Percentiles rank a stretch among this genome's conserved stretches.
Evolutionary conservation across 2,329 filamentous ascomycete genomes (phyloP).

Genomic region (Verticillium alfalfae): DNA sequence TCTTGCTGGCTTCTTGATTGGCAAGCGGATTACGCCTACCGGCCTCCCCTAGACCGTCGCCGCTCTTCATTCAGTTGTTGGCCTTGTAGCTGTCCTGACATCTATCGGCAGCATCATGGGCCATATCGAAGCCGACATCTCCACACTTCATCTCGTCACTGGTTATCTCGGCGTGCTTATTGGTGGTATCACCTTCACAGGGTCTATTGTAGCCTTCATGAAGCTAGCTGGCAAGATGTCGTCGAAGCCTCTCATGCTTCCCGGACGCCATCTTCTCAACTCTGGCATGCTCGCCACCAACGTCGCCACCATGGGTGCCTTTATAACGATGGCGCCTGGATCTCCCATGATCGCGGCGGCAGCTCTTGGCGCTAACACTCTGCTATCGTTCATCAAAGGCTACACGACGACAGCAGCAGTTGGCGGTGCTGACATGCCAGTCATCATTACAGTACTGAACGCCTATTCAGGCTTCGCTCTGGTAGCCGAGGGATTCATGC

Average conservation of each 20-base stretch:
- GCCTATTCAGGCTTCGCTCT: conserved; percentile 88
- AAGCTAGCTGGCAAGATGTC: conserved; percentile 82
- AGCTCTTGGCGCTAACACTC: conserved; percentile 70
- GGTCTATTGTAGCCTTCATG: conserved; percentile 82
- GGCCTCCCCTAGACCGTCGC: conserved; percentile 86
- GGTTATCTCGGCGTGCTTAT: conserved; percentile 85
- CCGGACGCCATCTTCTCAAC: conserved; percentile 72
- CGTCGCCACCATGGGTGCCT: conserved; percentile 76
- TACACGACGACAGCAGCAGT: conserved; percentile 85
- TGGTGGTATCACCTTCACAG: conserved; percentile 83
- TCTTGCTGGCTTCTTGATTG: conserved; percentile 63
- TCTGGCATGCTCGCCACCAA: conserved; percentile 69
- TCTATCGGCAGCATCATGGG: conserved; percentile 79
- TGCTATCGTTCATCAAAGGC: conserved; percentile 77
- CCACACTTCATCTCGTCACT: conserved; percentile 77
- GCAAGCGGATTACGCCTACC: conserved; percentile 80
- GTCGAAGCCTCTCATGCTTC: conserved; percentile 67
- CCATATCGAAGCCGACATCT: conserved; percentile 47
- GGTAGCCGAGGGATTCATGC: conserved; percentile 87
- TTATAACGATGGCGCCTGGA: conserved; percentile 75
- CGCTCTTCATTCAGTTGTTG: conserved; percentile 83
- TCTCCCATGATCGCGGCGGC: conserved; percentile 73
- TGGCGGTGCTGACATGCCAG: conserved; percentile 90
- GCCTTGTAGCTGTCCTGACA: conserved; percentile 80
- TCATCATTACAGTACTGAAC: conserved; percentile 85